phyloP scores from a whole-genome alignment of 2,329 filamentous ascomycete genomes.

The Claviceps africana region DNA sequence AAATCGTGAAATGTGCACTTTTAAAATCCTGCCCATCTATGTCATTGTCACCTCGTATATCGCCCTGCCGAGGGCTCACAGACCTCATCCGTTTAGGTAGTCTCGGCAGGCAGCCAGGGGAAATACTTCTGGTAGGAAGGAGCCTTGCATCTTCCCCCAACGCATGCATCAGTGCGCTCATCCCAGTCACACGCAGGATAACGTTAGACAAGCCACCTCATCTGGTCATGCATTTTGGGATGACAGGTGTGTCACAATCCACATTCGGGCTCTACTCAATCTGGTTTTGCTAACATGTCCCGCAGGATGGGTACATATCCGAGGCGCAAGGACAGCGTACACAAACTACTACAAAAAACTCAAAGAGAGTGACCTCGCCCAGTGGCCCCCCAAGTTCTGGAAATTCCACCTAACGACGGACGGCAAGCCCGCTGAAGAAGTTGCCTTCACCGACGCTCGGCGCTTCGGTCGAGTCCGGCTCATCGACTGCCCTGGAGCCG shows the following conservation, averaged over 20 bases:
- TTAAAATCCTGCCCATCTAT: too few species aligned
- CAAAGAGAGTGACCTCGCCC: constrained; percentile 39
- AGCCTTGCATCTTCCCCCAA: constrained; percentile 7
- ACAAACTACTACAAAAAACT: constrained; percentile 69
- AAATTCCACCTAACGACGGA: constrained; percentile 67
- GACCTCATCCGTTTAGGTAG: constrained; percentile 23
- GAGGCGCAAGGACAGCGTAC: constrained; percentile 61
- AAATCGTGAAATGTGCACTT: too few species aligned
- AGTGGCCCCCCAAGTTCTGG: constrained; percentile 82
- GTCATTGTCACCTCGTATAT: too few species aligned
- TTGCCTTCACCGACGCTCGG: constrained; percentile 74
- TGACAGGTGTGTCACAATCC: constrained; percentile 36
- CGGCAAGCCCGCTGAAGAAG: constrained; percentile 37
- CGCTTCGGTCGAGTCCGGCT: constrained; percentile 68
- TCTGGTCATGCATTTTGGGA: constrained; percentile 77
- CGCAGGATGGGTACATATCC: constrained; percentile 77
- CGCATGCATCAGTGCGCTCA: constrained; percentile 17
- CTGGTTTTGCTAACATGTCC: background rate
- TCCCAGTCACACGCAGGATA: constrained; percentile 17
- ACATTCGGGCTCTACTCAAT: background rate
- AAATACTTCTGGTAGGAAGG: constrained; percentile 95
- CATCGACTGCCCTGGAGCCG: constrained; percentile 61
- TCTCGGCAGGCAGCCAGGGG: constrained; percentile 67
- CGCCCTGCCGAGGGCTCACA: too few species aligned
- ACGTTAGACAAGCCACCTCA: constrained; percentile 64